Evolutionary conservation across 768 basidiomycete genomes (phyloP).

Genomic region (Lactarius psammicola): DNA sequence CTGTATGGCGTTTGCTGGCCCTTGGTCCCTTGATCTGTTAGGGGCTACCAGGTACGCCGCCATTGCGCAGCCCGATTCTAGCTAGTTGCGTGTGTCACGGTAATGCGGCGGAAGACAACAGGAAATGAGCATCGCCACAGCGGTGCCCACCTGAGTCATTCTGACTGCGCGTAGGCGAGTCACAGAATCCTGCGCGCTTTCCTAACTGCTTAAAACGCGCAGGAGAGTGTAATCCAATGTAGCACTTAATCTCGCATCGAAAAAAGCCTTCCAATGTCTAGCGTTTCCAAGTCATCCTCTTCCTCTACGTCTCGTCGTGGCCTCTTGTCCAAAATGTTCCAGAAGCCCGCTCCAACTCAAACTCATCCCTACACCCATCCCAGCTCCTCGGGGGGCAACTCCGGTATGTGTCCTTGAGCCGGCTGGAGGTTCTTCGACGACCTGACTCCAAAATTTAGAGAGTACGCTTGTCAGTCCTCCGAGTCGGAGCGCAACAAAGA

Average conservation of each 20-base stretch:
- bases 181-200: background rate
- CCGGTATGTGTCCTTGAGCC: background rate
- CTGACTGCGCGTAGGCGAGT: background rate
- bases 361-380: background rate
- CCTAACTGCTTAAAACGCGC: background rate
- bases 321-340: constrained; percentile 9
- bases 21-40: background rate
- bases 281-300: background rate
- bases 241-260: background rate
- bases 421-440: background rate
- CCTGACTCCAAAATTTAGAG: background rate
- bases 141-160: background rate
- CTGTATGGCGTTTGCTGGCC: background rate
- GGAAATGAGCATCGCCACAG: background rate
- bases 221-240: background rate
- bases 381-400: background rate
- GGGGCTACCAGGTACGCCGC: background rate
- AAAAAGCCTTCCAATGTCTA: background rate
- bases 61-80: background rate
- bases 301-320: background rate
- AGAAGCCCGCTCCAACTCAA: background rate
- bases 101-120: background rate
- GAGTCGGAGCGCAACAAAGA: background rate
- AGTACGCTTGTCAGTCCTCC: background rate
- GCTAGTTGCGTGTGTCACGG: background rate